Evolutionary conservation across 2,329 filamentous ascomycete genomes (phyloP).

Genomic region (Bertia moriformis): DNA sequence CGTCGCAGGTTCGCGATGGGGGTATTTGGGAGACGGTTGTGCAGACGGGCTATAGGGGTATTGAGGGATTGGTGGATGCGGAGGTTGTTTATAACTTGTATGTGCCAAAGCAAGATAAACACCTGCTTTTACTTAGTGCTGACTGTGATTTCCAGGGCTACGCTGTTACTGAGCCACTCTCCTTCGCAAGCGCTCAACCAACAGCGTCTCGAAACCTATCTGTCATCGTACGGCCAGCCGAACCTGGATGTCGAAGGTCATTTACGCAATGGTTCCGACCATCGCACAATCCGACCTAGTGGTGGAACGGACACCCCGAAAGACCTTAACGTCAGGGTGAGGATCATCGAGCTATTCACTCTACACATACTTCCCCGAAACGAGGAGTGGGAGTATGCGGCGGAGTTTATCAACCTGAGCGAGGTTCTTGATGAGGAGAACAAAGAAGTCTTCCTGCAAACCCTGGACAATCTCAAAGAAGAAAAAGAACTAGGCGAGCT

Average conservation of each 20-base stretch:
- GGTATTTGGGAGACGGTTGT: neutral
- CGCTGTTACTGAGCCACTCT: conserved; percentile 44
- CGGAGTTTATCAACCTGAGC: conserved; percentile 44
- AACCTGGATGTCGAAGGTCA: conserved; percentile 35
- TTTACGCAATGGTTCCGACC: conserved; percentile 16
- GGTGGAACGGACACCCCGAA: conserved; percentile 41
- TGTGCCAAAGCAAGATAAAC: no score
- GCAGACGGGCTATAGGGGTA: neutral
- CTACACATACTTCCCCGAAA: conserved; percentile 51
- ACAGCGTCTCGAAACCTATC: conserved; percentile 44
- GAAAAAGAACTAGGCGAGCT: conserved; percentile 37
- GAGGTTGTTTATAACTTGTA: neutral
- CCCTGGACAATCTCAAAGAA: conserved; percentile 39
- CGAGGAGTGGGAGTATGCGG: conserved; percentile 51
- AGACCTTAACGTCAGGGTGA: conserved; percentile 39
- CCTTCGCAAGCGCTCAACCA: conserved; percentile 44
- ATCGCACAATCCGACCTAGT: conserved; percentile 15
- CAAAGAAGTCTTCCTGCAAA: conserved; percentile 44
- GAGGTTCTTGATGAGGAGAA: conserved; percentile 49
- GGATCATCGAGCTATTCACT: conserved; percentile 49
- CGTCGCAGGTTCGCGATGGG: neutral
- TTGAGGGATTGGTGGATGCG: neutral
- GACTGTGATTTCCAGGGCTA: conserved; percentile 33
- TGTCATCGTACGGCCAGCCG: conserved; percentile 38
- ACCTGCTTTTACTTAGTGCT: no score